Percentiles rank a stretch among this genome's conserved stretches.
phyloP scores from a whole-genome alignment of 108 stramenopile genomes.

The Skeletonema costatum region DNA sequence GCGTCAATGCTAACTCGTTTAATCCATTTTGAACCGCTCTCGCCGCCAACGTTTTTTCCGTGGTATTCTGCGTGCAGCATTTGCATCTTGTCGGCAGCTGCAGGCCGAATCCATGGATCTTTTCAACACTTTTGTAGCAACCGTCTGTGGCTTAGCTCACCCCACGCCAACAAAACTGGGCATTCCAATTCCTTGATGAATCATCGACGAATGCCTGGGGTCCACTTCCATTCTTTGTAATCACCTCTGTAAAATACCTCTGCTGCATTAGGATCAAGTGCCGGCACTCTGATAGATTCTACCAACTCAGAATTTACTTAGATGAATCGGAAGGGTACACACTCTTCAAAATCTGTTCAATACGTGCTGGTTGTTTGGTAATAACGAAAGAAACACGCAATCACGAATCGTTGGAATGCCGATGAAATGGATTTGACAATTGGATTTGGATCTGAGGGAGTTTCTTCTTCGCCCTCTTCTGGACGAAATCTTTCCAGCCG shows the following conservation, averaged over 20 bases:
- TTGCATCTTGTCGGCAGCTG: conserved; percentile 65
- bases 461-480: neutral
- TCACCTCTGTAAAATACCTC: conserved; percentile 76
- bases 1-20: conserved; percentile 56
- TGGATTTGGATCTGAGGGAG: conserved; percentile 33
- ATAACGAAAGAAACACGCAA: conserved; percentile 72
- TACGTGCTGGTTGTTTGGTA: conserved; percentile 82
- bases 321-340: conserved; percentile 62
- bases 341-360: conserved; percentile 76
- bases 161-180: conserved; percentile 69
- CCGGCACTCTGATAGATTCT: conserved; percentile 66
- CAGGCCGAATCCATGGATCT: conserved; percentile 68
- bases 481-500: conserved; percentile 44
- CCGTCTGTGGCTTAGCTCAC: too few species aligned
- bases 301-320: conserved; percentile 85
- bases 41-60: neutral
- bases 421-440: conserved; percentile 41
- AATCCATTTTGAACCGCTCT: conserved; percentile 32
- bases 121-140: too few species aligned
- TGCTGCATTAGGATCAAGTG: conserved; percentile 71
- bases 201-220: conserved; percentile 57
- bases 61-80: conserved; percentile 31
- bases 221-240: conserved; percentile 52
- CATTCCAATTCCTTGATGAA: conserved; percentile 46
- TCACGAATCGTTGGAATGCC: conserved; percentile 54